Percentiles rank a stretch among this genome's conserved stretches.
phyloP scores from a whole-genome alignment of 1,284 basidiomycete genomes.

The Leccinum fuscescens region DNA sequence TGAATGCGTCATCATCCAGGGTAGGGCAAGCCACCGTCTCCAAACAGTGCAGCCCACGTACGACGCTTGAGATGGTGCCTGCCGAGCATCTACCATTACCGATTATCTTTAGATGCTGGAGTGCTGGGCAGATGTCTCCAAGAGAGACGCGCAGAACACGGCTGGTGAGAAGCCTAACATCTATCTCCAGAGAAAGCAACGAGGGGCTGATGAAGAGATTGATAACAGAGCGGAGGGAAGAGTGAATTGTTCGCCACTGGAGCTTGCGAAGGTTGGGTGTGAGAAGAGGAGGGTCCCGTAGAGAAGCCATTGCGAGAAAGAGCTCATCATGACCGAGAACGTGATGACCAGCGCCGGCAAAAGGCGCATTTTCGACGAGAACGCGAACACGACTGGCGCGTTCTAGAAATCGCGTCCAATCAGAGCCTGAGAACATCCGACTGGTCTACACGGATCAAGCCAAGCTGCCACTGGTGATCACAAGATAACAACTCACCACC shows the following conservation, averaged over 20 bases:
- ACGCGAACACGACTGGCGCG: conserved; percentile 19
- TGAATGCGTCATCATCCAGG: conserved; percentile 23
- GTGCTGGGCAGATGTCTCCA: conserved; percentile 16
- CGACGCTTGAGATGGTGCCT: conserved; percentile 14
- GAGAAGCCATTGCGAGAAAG: conserved; percentile 18
- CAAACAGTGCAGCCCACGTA: conserved; percentile 17
- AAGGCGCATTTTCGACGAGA: conserved; percentile 4
- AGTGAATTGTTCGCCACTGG: conserved; percentile 14
- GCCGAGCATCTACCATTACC: conserved; percentile 20
- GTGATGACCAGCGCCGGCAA: background rate
- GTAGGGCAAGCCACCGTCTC: conserved; percentile 19
- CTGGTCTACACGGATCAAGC: conserved; percentile 12
- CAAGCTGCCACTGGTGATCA: too few species aligned
- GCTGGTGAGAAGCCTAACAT: conserved; percentile 19
- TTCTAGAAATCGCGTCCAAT: conserved; percentile 22
- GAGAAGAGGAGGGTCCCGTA: conserved; percentile 20
- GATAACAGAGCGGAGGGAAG: conserved; percentile 2
- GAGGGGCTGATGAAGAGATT: conserved; percentile 26
- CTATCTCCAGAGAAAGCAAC: conserved; percentile 24
- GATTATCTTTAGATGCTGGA: conserved; percentile 22
- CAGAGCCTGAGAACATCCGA: conserved; percentile 15
- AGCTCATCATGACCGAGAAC: conserved; percentile 5
- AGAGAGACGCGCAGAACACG: conserved; percentile 13
- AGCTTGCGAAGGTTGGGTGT: conserved; percentile 25
- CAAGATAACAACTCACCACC: conserved; percentile 13